These are phyloP conservation scores for Russula brevipes DNA, from an alignment of 768 basidiomycete genomes.

Conservation along the genomic window DNA sequence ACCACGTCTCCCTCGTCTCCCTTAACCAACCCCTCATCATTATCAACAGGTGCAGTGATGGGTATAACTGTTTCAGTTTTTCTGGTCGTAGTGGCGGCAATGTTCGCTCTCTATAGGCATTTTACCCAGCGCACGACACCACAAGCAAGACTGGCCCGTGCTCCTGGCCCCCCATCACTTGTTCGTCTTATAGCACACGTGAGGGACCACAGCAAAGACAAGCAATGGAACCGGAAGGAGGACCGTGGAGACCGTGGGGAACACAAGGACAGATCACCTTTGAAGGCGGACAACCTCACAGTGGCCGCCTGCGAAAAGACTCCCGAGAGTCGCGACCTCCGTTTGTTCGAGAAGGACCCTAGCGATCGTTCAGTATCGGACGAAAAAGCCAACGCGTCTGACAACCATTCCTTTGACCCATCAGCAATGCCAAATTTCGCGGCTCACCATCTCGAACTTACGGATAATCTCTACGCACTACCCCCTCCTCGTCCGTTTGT, in stretches of 20 bases:
- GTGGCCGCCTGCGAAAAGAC: neutral
- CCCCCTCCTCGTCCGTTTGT: slow-evolving; percentile 9
- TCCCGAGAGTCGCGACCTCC: slow-evolving; percentile 5
- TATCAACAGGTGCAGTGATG: slow-evolving; percentile 20
- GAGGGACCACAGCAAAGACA: neutral
- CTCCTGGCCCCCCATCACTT: slow-evolving; percentile 9
- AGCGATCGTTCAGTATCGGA: slow-evolving; percentile 20
- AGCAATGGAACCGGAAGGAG: slow-evolving; percentile 8
- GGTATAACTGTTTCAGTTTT: slow-evolving; percentile 19
- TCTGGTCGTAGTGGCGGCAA: slow-evolving; percentile 5
- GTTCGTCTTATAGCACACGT: neutral
- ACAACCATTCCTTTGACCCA: slow-evolving; percentile 20
- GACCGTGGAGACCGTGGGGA: slow-evolving; percentile 8
- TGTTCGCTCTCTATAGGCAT: slow-evolving; percentile 12
- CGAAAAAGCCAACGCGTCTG: slow-evolving; percentile 16
- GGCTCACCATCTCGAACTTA: slow-evolving; percentile 10
- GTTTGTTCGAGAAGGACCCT: slow-evolving; percentile 23
- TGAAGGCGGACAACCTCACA: neutral
- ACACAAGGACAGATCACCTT: neutral
- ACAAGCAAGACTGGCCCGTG: too few species aligned
- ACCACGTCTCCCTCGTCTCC: neutral
- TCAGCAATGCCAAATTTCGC: slow-evolving; percentile 24
- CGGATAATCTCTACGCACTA: neutral
- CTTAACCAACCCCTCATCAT: neutral
- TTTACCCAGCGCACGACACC: slow-evolving; percentile 9